Percentiles rank a stretch among this genome's conserved stretches.
Conservation (phyloP, 176 grass and related monocot species). For the Aechmea fasciata region DNA sequence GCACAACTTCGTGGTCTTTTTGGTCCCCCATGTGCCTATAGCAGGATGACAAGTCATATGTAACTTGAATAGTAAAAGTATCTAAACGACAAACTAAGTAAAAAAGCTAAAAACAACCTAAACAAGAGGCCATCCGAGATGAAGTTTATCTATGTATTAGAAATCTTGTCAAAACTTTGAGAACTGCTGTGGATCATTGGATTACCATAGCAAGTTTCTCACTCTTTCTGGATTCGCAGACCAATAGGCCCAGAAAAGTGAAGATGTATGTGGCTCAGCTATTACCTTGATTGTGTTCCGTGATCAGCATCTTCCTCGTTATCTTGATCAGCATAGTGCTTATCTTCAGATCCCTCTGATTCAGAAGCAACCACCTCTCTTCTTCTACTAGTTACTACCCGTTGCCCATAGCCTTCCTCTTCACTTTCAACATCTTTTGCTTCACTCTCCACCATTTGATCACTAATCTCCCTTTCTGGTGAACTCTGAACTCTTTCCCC, state of each 20-base stretch:
- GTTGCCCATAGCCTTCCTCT: slow-evolving; percentile 66
- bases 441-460: slow-evolving; percentile 43
- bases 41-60: slow-evolving; percentile 17
- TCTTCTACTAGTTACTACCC: slow-evolving; percentile 59
- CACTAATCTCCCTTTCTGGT: slow-evolving; percentile 62
- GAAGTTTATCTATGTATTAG: not conserved
- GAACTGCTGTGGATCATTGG: not conserved
- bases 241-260: not conserved
- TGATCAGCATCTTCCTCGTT: slow-evolving; percentile 40
- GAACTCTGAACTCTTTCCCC: slow-evolving; percentile 61
- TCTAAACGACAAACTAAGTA: no score
- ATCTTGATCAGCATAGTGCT: slow-evolving; percentile 45
- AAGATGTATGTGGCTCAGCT: slow-evolving; percentile 1
- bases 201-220: not conserved
- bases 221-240: not conserved
- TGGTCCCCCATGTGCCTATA: slow-evolving; percentile 41
- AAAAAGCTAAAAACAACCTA: no score
- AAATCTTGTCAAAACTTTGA: not conserved
- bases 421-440: slow-evolving; percentile 54
- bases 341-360: slow-evolving; percentile 78
- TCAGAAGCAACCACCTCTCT: slow-evolving; percentile 62
- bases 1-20: slow-evolving; percentile 68
- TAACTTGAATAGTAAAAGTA: no score
- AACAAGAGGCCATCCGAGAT: no score
- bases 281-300: slow-evolving; percentile 52